phyloP scores from a whole-genome alignment of 345 rosid species.

The Euphorbia peplus region DNA sequence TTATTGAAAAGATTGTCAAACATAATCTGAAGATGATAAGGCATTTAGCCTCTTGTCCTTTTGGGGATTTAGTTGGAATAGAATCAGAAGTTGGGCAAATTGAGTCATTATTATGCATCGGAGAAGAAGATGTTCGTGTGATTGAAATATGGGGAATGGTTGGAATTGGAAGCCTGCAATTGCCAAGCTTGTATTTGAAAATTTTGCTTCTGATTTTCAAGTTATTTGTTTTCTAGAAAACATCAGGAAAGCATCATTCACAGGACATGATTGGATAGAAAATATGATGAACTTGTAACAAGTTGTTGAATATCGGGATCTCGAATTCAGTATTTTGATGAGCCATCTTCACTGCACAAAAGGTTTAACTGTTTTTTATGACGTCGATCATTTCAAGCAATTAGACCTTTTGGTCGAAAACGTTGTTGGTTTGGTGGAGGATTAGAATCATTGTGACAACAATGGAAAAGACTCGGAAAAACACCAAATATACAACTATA shows the following conservation, averaged over 20 bases:
- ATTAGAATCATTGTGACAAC: constrained; percentile 7
- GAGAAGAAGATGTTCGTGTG: background rate
- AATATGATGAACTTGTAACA: background rate
- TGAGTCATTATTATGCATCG: constrained; percentile 4
- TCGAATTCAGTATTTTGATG: background rate
- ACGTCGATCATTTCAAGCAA: background rate
- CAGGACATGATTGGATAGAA: background rate
- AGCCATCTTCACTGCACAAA: background rate
- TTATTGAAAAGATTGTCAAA: background rate
- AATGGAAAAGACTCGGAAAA: background rate
- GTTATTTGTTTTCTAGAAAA: background rate
- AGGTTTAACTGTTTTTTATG: constrained; percentile 6
- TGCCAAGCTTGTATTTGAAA: background rate
- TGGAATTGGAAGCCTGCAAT: constrained; percentile 2
- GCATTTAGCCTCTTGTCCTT: background rate
- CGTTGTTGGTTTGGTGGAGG: constrained; percentile 8
- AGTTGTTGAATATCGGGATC: background rate
- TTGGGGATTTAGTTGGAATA: background rate
- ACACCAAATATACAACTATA: background rate
- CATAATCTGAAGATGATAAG: background rate
- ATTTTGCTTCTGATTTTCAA: background rate
- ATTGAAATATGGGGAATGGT: constrained; percentile 12
- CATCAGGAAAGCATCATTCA: constrained; percentile 1
- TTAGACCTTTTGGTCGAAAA: background rate
- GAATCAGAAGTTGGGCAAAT: background rate